Evolutionary conservation across 495 filamentous ascomycete species (phyloP).

Genomic region (Daldinia childiae): DNA sequence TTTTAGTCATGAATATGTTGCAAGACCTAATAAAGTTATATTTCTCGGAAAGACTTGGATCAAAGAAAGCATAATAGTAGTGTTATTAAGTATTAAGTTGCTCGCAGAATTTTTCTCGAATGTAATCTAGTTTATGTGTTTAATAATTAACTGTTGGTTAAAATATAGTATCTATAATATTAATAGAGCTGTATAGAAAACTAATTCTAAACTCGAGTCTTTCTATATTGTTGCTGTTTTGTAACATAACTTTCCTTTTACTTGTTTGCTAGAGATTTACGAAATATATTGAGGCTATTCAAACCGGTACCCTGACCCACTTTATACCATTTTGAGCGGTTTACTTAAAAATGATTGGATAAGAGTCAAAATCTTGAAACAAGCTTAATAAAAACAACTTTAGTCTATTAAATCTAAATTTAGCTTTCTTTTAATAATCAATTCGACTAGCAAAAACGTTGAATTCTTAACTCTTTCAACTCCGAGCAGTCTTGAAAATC

Average conservation of each 20-base stretch:
- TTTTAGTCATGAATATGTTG: too few species aligned
- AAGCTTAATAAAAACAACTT: neutral
- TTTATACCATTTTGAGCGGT: constrained; percentile 3
- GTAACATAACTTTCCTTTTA: neutral
- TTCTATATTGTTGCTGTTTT: neutral
- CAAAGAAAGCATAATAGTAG: too few species aligned
- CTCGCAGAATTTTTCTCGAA: too few species aligned
- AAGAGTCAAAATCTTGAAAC: neutral
- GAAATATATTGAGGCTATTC: constrained; percentile 1
- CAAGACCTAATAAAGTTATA: too few species aligned
- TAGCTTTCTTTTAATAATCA: neutral
- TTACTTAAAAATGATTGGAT: neutral
- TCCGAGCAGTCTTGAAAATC: neutral
- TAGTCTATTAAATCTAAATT: neutral
- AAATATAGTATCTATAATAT: too few species aligned
- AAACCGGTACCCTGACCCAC: neutral
- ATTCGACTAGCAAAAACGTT: neutral
- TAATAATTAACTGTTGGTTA: too few species aligned
- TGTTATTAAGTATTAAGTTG: too few species aligned
- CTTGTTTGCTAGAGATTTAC: neutral
- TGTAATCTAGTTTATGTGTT: too few species aligned
- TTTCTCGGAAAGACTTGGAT: too few species aligned
- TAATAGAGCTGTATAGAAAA: neutral
- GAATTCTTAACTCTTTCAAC: neutral
- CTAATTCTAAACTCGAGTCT: neutral